phyloP scores from a whole-genome alignment of 2,329 filamentous ascomycete species.

The Colletotrichum lentis region DNA sequence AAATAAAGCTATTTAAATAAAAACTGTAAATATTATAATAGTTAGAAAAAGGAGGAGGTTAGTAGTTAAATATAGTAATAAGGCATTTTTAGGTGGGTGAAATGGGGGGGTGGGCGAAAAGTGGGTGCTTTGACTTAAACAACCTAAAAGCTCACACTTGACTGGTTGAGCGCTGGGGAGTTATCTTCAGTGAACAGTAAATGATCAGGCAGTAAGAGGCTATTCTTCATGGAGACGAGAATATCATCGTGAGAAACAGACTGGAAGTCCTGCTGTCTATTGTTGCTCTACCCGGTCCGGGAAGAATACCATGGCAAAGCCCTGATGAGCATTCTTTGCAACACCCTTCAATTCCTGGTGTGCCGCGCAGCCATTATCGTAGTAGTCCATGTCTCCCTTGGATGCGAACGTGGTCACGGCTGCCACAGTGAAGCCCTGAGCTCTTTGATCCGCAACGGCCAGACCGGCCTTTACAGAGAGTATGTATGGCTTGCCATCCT shows the following conservation, averaged over 20 bases:
- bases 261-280: neutral
- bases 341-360: conserved; percentile 46
- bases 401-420: conserved; percentile 65
- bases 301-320: conserved; percentile 63
- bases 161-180: too few relatives aligned
- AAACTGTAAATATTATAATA: too few relatives aligned
- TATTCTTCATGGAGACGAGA: too few relatives aligned
- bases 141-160: too few relatives aligned
- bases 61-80: too few relatives aligned
- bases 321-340: conserved; percentile 46
- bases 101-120: too few relatives aligned
- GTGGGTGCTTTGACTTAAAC: too few relatives aligned
- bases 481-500: conserved; percentile 71
- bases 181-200: neutral
- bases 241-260: too few relatives aligned
- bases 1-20: too few relatives aligned
- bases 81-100: too few relatives aligned
- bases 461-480: conserved; percentile 57
- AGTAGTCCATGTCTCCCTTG: conserved; percentile 68
- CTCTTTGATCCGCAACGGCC: conserved; percentile 61
- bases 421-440: conserved; percentile 66
- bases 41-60: too few relatives aligned
- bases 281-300: conserved; percentile 34
- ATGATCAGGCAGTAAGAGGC: too few relatives aligned
- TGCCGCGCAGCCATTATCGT: conserved; percentile 57